Evolutionary conservation across 2,329 filamentous ascomycete genomes (phyloP).

Genomic region (Trichoderma simmonsii): DNA sequence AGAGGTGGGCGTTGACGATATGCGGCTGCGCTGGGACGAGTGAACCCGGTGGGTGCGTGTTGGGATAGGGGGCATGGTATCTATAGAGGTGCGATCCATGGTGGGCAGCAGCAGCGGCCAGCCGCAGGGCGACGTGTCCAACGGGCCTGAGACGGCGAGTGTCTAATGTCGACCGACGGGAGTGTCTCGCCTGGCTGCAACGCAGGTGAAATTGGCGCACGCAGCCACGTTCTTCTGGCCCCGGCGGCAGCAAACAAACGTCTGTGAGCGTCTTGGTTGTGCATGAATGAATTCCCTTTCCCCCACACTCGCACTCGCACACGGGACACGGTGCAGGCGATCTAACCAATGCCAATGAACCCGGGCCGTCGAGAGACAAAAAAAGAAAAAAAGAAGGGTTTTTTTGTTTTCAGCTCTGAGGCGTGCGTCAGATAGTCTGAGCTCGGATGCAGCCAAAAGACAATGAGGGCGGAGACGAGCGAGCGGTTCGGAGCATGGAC

Average conservation of each 20-base stretch:
- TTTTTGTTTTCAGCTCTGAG: not conserved
- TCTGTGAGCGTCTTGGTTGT: not conserved
- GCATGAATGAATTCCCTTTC: not conserved
- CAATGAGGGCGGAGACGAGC: not conserved
- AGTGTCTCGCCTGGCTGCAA: conserved; percentile 6
- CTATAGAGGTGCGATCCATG: conserved; percentile 29
- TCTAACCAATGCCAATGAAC: not conserved
- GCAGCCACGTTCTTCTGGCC: conserved; percentile 5
- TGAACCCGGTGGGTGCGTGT: conserved; percentile 25
- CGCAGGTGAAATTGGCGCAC: conserved; percentile 11
- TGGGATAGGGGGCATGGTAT: conserved; percentile 32
- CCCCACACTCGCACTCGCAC: conserved; percentile 5
- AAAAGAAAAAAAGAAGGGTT: not conserved
- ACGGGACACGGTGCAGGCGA: not conserved
- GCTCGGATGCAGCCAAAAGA: conserved; percentile 4
- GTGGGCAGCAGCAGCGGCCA: conserved; percentile 20
- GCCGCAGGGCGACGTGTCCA: conserved; percentile 12
- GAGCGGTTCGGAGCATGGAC: not conserved
- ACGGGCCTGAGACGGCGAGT: conserved; percentile 5
- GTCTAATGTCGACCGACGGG: conserved; percentile 1
- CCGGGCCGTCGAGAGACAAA: not conserved
- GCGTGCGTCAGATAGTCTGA: not conserved
- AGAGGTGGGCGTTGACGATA: conserved; percentile 10
- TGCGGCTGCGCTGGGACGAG: conserved; percentile 16
- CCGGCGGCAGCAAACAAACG: conserved; percentile 11